Evolutionary conservation across 2,329 filamentous ascomycete genomes (phyloP).

Genomic region (Ceratocystis albifundus): DNA sequence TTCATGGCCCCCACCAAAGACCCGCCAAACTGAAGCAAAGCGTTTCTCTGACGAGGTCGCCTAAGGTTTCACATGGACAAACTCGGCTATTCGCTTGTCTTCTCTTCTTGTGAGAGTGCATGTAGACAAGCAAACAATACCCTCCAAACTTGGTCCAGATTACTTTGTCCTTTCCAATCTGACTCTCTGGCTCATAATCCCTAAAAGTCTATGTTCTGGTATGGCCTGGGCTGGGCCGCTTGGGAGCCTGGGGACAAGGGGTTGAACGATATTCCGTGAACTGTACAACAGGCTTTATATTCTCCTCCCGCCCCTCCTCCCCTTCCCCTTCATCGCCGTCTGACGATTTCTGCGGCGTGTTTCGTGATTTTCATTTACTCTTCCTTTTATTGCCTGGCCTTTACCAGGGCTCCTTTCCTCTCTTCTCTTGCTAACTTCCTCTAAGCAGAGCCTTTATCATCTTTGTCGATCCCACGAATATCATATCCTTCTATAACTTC

Average conservation of each 20-base stretch:
- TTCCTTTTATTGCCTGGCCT: constrained; percentile 7
- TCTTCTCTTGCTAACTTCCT: background rate
- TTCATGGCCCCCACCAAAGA: background rate
- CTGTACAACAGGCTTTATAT: background rate
- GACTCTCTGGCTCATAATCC: too few relatives aligned
- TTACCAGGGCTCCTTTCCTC: background rate
- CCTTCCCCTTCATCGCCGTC: background rate
- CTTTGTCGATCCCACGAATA: background rate
- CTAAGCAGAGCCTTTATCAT: background rate
- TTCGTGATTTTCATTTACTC: constrained; percentile 17
- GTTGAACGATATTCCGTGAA: too few relatives aligned
- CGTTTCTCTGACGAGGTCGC: constrained; percentile 8
- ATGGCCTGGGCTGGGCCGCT: too few relatives aligned
- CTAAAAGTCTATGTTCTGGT: too few relatives aligned
- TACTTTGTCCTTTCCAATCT: background rate
- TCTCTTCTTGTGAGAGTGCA: background rate
- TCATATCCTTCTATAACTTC: background rate
- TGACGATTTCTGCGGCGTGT: constrained; percentile 13
- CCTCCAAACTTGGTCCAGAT: background rate
- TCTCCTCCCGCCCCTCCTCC: background rate
- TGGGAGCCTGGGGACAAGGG: too few relatives aligned
- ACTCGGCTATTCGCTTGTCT: background rate
- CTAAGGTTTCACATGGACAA: background rate
- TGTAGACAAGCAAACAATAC: background rate
- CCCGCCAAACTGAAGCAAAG: constrained; percentile 7